These are phyloP conservation scores for Chaetomiaceae sp. DNA, from an alignment of 2,329 filamentous ascomycete genomes.

Conservation along the genomic window DNA sequence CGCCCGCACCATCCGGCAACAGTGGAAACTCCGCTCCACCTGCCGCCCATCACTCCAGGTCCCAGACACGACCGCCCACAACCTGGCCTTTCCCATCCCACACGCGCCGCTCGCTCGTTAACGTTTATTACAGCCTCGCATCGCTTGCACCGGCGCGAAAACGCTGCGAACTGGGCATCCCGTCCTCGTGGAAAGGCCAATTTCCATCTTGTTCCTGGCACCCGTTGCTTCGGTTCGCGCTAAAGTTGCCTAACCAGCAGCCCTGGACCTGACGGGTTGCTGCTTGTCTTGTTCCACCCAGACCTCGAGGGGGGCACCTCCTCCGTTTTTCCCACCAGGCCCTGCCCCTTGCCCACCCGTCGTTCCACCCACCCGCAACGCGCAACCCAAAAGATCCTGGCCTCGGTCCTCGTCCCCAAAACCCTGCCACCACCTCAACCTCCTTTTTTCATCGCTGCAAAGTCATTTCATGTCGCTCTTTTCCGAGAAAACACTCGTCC, in stretches of 20 bases:
- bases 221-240: slow-evolving; percentile 23
- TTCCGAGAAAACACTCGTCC: slow-evolving; percentile 23
- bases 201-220: slow-evolving; percentile 16
- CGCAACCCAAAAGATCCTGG: slow-evolving; percentile 14
- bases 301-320: not conserved
- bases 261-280: no score
- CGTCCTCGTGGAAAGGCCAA: slow-evolving; percentile 2
- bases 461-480: slow-evolving; percentile 30
- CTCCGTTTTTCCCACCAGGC: slow-evolving; percentile 15
- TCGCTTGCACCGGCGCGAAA: not conserved
- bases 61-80: not conserved
- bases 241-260: no score
- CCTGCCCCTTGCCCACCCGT: slow-evolving; percentile 16
- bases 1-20: not conserved
- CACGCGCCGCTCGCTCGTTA: not conserved
- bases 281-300: no score
- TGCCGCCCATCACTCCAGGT: not conserved
- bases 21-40: no score
- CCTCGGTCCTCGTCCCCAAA: slow-evolving; percentile 16
- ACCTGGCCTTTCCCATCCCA: not conserved
- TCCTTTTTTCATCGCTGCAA: slow-evolving; percentile 27
- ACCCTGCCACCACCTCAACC: slow-evolving; percentile 17
- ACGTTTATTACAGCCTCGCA: slow-evolving; percentile 8
- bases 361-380: slow-evolving; percentile 20
- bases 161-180: not conserved